A percentile compares a stretch with the other conserved stretches of the same genome.
Conservation (phyloP, 768 basidiomycete species). For the Dioszegia hungarica region DNA sequence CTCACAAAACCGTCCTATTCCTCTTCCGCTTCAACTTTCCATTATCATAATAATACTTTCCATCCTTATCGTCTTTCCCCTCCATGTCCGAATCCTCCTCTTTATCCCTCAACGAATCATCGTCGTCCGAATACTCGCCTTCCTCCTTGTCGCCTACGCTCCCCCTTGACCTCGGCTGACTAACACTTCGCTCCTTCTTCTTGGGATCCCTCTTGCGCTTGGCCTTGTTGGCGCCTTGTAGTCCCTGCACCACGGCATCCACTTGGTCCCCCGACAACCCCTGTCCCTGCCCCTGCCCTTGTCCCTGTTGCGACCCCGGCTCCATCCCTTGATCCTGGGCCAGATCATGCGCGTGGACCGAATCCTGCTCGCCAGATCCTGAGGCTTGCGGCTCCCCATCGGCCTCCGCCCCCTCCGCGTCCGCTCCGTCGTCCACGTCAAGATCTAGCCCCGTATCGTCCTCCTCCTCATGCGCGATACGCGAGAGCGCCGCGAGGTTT, state of each 20-base stretch:
- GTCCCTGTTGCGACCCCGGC: slow-evolving; percentile 9
- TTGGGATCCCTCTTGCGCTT: slow-evolving; percentile 29
- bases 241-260: slow-evolving; percentile 4
- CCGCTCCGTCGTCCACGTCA: not conserved
- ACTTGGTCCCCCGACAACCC: not conserved
- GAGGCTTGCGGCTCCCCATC: not conserved
- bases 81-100: slow-evolving; percentile 12
- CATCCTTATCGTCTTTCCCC: slow-evolving; percentile 13
- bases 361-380: not conserved
- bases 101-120: slow-evolving; percentile 3
- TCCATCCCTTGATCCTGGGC: not conserved
- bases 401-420: not conserved
- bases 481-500: slow-evolving; percentile 35
- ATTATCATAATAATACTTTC: slow-evolving; percentile 9
- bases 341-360: not conserved
- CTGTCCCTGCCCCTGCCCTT: too few species aligned
- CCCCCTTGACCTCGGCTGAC: not conserved
- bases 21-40: slow-evolving; percentile 33
- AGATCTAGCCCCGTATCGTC: not conserved
- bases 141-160: slow-evolving; percentile 3
- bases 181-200: not conserved
- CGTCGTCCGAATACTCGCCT: slow-evolving; percentile 2
- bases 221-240: slow-evolving; percentile 1
- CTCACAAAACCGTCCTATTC: slow-evolving; percentile 39
- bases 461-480: slow-evolving; percentile 21